phyloP scores from a whole-genome alignment of 495 filamentous ascomycete species.

The Tuber indicum region DNA sequence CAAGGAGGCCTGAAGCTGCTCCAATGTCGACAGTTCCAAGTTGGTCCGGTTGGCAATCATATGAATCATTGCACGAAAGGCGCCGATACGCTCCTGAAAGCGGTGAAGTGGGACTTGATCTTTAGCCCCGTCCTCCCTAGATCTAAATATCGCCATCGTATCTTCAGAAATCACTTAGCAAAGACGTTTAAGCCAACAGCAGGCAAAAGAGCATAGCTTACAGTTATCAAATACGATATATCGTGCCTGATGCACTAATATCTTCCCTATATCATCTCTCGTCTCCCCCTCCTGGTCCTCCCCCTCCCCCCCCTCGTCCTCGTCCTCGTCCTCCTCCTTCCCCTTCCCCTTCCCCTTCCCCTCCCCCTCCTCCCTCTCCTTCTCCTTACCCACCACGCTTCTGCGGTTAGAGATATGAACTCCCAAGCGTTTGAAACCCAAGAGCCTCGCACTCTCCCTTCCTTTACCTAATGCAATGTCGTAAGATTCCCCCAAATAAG shows the following conservation, averaged over 20 bases:
- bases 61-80: background rate
- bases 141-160: background rate
- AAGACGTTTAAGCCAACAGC: background rate
- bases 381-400: background rate
- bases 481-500: background rate
- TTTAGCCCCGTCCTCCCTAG: background rate
- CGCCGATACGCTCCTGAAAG: background rate
- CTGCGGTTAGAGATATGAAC: background rate
- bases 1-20: background rate
- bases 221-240: background rate
- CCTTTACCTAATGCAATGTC: background rate
- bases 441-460: background rate
- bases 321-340: too few species aligned
- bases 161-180: background rate
- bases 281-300: too few species aligned
- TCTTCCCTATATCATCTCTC: background rate
- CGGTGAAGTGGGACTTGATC: background rate
- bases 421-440: background rate
- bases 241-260: constrained; percentile 1
- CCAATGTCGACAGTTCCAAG: background rate
- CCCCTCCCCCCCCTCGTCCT: too few species aligned
- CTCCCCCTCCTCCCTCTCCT: too few species aligned
- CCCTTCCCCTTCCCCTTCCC: too few species aligned
- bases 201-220: background rate
- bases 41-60: background rate